These are phyloP conservation scores for Liquidambar formosana DNA, from an alignment of 164 flowering plant species.

Conservation along the genomic window DNA sequence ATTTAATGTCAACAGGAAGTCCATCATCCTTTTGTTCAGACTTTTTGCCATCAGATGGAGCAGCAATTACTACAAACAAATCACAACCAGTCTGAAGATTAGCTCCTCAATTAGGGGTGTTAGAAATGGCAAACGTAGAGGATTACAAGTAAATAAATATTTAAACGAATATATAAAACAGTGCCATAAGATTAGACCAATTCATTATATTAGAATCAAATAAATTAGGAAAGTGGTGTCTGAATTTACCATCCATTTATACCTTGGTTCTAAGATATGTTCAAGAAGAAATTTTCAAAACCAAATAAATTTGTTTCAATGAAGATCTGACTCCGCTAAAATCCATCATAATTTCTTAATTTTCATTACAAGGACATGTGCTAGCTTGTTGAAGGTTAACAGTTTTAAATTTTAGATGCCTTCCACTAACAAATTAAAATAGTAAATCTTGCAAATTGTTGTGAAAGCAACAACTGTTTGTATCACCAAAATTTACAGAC, in stretches of 20 bases:
- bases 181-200: neutral
- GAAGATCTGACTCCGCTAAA: neutral
- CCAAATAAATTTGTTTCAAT: neutral
- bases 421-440: neutral
- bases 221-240: neutral
- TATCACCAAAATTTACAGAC: neutral
- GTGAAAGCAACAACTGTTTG: neutral
- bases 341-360: neutral
- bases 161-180: too few relatives aligned
- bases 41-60: slow-evolving; percentile 59
- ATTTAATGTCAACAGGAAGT: slow-evolving; percentile 69
- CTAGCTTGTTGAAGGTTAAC: neutral
- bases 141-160: too few relatives aligned
- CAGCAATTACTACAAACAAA: slow-evolving; percentile 48
- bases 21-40: slow-evolving; percentile 70
- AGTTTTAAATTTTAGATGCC: neutral
- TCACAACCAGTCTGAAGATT: slow-evolving; percentile 11
- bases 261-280: neutral
- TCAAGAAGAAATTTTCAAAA: neutral
- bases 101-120: neutral
- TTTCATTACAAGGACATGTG: neutral
- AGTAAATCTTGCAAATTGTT: neutral
- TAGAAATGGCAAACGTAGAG: neutral
- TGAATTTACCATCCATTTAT: neutral
- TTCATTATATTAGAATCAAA: neutral